Conservation (phyloP, 306 rosid species). For the Erythrophleum fordii region DNA sequence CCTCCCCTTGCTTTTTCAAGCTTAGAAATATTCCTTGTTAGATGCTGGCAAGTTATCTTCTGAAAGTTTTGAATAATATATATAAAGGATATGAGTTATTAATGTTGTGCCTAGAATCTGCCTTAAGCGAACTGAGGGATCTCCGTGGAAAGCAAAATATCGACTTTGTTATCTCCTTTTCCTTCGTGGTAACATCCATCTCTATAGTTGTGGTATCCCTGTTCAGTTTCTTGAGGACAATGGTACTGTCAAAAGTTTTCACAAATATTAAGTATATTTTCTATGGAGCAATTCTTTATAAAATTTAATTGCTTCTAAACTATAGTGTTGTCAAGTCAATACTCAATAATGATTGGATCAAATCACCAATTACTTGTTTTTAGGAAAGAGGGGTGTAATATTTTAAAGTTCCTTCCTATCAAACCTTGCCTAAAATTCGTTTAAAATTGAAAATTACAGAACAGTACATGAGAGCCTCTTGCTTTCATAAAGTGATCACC, state of each 20-base stretch:
- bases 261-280: conserved; percentile 10
- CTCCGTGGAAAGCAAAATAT: neutral
- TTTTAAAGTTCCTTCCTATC: neutral
- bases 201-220: conserved; percentile 5
- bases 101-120: neutral
- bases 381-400: neutral
- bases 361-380: neutral
- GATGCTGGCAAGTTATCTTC: conserved; percentile 11
- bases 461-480: conserved; percentile 10
- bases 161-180: neutral
- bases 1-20: neutral
- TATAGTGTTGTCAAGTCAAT: neutral
- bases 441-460: neutral
- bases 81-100: conserved; percentile 1
- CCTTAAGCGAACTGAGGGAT: neutral
- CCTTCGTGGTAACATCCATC: neutral
- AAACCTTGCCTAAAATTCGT: neutral
- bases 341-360: conserved; percentile 6
- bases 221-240: conserved; percentile 20
- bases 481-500: conserved; percentile 32
- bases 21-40: conserved; percentile 7
- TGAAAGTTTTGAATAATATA: conserved; percentile 13
- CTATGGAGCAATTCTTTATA: conserved; percentile 16
- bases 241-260: neutral
- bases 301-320: neutral